Base-by-base conservation (phyloP, 495 filamentous ascomycete species). In the Aspergillus avenaceus region DNA sequence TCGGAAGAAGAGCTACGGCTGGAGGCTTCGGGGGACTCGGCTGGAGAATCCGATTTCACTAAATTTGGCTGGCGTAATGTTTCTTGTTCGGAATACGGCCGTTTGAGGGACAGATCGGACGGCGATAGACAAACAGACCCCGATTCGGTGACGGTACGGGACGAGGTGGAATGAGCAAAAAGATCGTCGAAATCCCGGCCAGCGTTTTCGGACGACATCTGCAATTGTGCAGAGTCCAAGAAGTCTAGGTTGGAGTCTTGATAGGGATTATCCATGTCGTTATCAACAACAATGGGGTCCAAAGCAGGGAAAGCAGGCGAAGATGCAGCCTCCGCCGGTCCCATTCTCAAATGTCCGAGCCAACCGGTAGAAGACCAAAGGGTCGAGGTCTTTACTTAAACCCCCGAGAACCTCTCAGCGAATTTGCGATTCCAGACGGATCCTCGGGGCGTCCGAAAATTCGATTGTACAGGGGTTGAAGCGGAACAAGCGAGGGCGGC, bases 261-360 rank as follows among this genome's bases (percentile, higher is more conserved):
- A 43, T 72, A 76, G 32, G 65, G 55, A 41, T 66, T 64, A 45
- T 72, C 68, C 69, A 76, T 73, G 21, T 76, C 71, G 58, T 71
- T 70, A 58, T 74, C 71, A 52, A 76, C 62, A 40, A 74, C 70
- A 40, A 74, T 67, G 26, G 73, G 73, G 42, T 76, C 73, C 51
- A 76, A 51, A 32, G 65, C 37, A 56, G 71, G 58, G 45, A 73
- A 72, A 29, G 61, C 59, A 52, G 73, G 70, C 29, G 71, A 74
- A 45, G 70, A 71, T 14, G 63, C 53, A 18, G 56, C 56, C 59
- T 72, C 69, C 34, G 58, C 47, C 29, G 69, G 61, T 67, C 69
- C 66, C 73, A 76, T 76, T 50, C 60, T 73, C 42, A 37, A 51
- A 41, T 52, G 32, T 43, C 42, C 21, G n/a, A 31, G 9, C 37